Evolutionary conservation across 352 stramenopile genomes (phyloP).

Genomic region (Pythium aquatile): DNA sequence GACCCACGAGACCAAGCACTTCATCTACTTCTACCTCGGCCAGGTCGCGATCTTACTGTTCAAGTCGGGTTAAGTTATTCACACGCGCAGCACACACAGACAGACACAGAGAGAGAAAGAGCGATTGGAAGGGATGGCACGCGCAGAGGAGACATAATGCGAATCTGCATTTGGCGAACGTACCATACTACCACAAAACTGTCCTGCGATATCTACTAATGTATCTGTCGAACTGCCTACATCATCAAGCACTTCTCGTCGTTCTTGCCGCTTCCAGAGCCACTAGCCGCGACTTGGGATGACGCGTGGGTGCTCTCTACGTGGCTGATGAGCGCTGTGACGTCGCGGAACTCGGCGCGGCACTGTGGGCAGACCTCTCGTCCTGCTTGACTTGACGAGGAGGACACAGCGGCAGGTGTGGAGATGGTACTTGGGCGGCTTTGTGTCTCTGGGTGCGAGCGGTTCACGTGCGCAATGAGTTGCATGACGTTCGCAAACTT

Average conservation of each 20-base stretch:
- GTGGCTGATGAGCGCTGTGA: constrained; percentile 59
- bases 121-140: neutral
- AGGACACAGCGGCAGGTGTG: constrained; percentile 1
- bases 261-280: constrained; percentile 9
- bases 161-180: neutral
- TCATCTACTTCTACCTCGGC: constrained; percentile 96
- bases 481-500: constrained; percentile 72
- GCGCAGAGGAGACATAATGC: constrained; percentile 1
- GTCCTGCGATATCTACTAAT: neutral
- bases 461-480: constrained; percentile 75
- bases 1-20: constrained; percentile 93
- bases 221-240: constrained; percentile 26
- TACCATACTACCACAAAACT: neutral
- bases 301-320: constrained; percentile 47
- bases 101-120: neutral
- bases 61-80: constrained; percentile 80
- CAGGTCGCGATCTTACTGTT: constrained; percentile 93
- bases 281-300: constrained; percentile 14
- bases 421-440: constrained; percentile 4
- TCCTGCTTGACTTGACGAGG: constrained; percentile 8
- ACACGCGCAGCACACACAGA: neutral
- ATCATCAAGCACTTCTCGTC: constrained; percentile 67
- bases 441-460: constrained; percentile 51
- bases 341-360: constrained; percentile 46
- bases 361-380: constrained; percentile 74